These are phyloP conservation scores for Ceratonia siliqua DNA, from an alignment of 306 rosid species.

Conservation along the genomic window DNA sequence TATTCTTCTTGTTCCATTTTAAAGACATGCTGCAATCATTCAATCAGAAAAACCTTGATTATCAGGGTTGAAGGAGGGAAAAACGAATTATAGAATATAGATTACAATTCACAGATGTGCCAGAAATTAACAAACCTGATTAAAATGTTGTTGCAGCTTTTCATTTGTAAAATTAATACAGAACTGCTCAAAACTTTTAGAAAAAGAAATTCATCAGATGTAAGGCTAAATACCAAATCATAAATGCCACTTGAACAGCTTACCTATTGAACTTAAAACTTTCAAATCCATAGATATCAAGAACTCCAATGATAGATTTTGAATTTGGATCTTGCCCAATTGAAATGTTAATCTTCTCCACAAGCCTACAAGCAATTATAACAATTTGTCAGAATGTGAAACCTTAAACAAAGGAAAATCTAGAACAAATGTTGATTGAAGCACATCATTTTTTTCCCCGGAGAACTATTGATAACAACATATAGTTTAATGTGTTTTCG, in stretches of 20 bases:
- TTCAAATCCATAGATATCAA: slow-evolving; percentile 99
- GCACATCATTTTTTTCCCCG: background rate
- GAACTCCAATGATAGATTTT: slow-evolving; percentile 93
- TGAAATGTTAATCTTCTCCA: slow-evolving; percentile 90
- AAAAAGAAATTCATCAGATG: slow-evolving; percentile 40
- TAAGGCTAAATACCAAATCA: slow-evolving; percentile 18
- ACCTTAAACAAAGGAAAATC: slow-evolving; percentile 30
- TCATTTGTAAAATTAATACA: slow-evolving; percentile 98
- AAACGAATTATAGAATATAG: slow-evolving; percentile 12
- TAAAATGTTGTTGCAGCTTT: slow-evolving; percentile 99
- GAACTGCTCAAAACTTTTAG: slow-evolving; percentile 94
- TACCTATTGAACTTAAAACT: slow-evolving; percentile 97
- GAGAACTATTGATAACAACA: slow-evolving; percentile 10
- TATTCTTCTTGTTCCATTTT: slow-evolving; percentile 99
- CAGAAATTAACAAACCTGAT: slow-evolving; percentile 71
- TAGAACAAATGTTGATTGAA: slow-evolving; percentile 16
- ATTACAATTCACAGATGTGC: slow-evolving; percentile 29
- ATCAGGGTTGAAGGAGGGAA: background rate
- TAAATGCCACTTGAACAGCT: slow-evolving; percentile 35
- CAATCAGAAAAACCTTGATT: slow-evolving; percentile 33
- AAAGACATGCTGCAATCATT: slow-evolving; percentile 84
- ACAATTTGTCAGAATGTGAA: slow-evolving; percentile 37
- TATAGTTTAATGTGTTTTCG: background rate
- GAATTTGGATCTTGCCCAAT: slow-evolving; percentile 99
- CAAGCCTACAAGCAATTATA: slow-evolving; percentile 65